Evolutionary conservation across 1,284 basidiomycete species (phyloP), one percentile per base, ranked within the genome.

Genomic region (Pisolithus thermaeus): DNA sequence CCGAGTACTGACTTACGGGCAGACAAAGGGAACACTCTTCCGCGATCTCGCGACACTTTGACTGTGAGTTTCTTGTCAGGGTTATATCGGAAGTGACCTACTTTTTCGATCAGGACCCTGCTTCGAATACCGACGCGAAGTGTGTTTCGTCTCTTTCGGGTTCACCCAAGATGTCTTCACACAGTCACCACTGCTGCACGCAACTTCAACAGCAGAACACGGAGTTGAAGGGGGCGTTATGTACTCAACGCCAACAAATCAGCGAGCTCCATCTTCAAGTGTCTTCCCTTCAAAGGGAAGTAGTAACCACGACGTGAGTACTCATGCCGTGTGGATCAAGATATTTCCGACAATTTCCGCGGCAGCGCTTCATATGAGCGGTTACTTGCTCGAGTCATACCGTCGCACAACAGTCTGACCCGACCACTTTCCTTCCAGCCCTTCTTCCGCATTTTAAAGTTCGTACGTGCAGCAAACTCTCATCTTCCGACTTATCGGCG

Each of bases 401-500:
- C 43, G 28, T 32, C 22, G 9, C 42, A 36, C 25, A 40, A 35
- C 23, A 39, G 18, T 28, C 14, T 25, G 9, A 22, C 25, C 16
- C 42, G 45, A 28, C 23, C 36, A 25, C n/a, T 35, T 18, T 28
- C 40, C 16, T 50, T 50, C 27, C 49, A 38, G 14, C 42, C 49
- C 11, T 50, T 50, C 42, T 50, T 50, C 49, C 43, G 43, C 12
- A 50, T 50, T 11, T 39, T 44, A 14, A 43, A 45, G 35, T 43
- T 50, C n/a, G 49, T 20, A 12, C 49, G 49, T 12, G 35, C 36
- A 12, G 49, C 49, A 20, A 43, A 50, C 42, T 42, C 41, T 22
- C 22, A 37, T 32, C 49, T 50, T 18, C 25, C 41, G 0, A 18
- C 22, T 14, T 50, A 44, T 18, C 14, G 14, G 25, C 20, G 27